A percentile compares a stretch with the other conserved stretches of the same genome.
These are phyloP conservation scores for Cadophora gregata DNA, from an alignment of 2,329 filamentous ascomycete species.

Conservation along the genomic window DNA sequence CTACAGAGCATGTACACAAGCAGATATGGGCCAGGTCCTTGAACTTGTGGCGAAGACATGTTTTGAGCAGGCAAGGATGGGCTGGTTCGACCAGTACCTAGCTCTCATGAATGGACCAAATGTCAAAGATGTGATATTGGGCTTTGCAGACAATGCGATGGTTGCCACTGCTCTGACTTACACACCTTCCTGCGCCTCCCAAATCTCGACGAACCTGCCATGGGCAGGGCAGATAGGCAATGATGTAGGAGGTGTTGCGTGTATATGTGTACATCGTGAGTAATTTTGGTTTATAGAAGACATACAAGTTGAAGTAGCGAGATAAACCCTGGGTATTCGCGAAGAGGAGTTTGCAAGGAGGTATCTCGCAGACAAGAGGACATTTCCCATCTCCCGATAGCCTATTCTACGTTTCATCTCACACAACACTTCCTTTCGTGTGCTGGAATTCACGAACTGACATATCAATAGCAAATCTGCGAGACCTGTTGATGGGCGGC, in stretches of 20 bases:
- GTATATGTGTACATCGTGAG: slow-evolving; percentile 63
- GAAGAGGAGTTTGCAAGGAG: too few relatives aligned
- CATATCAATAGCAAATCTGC: slow-evolving; percentile 23
- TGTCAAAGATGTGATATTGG: slow-evolving; percentile 60
- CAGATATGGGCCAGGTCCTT: slow-evolving; percentile 55
- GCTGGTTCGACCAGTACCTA: slow-evolving; percentile 66
- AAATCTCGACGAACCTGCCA: slow-evolving; percentile 57
- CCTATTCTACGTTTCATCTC: neutral
- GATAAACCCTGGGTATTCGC: neutral
- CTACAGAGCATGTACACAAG: slow-evolving; percentile 38
- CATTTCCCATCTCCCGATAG: neutral
- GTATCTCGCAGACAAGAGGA: neutral
- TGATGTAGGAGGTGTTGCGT: slow-evolving; percentile 63
- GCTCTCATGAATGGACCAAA: slow-evolving; percentile 55
- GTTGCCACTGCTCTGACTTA: slow-evolving; percentile 63
- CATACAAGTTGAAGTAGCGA: neutral
- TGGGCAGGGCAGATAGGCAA: slow-evolving; percentile 58
- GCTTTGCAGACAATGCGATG: slow-evolving; percentile 54
- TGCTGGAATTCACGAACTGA: slow-evolving; percentile 19
- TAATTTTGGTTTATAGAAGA: slow-evolving; percentile 28
- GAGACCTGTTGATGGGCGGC: slow-evolving; percentile 58
- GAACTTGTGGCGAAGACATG: slow-evolving; percentile 58
- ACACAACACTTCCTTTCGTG: neutral
- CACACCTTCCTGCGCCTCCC: slow-evolving; percentile 52
- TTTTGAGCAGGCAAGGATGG: slow-evolving; percentile 54